phyloP scores from a whole-genome alignment of 2,329 filamentous ascomycete species.

The Xylariaceae sp. region DNA sequence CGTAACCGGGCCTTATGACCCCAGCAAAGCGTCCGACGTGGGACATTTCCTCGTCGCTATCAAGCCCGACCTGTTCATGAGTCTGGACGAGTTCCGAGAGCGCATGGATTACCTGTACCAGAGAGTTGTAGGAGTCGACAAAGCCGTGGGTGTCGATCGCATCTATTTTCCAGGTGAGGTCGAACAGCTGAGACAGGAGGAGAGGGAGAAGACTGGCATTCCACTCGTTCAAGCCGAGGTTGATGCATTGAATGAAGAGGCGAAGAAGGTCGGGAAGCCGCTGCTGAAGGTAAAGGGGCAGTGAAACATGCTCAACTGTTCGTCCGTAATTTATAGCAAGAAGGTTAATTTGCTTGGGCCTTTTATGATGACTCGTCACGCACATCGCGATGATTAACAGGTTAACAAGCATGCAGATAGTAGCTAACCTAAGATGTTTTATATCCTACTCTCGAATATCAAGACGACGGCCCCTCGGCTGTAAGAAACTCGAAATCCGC shows the following conservation, averaged over 20 bases:
- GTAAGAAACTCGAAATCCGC: conserved; percentile 59
- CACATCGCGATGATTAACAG: neutral
- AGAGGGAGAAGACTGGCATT: conserved; percentile 50
- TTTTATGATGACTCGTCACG: no score
- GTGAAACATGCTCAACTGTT: conserved; percentile 10
- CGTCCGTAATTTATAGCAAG: no score
- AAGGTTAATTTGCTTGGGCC: no score
- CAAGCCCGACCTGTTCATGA: conserved; percentile 71
- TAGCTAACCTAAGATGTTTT: neutral
- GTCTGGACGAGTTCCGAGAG: conserved; percentile 60
- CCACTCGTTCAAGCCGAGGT: conserved; percentile 53
- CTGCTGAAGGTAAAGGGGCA: conserved; percentile 19
- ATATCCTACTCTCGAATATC: conserved; percentile 28
- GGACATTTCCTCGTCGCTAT: conserved; percentile 70
- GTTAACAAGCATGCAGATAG: neutral
- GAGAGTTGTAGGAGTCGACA: conserved; percentile 48
- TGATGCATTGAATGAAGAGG: conserved; percentile 50
- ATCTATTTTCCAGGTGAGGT: conserved; percentile 60
- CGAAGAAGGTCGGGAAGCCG: conserved; percentile 37
- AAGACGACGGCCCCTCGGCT: conserved; percentile 38
- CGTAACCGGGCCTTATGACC: conserved; percentile 72
- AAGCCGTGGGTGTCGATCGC: conserved; percentile 49
- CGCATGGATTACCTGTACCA: conserved; percentile 54
- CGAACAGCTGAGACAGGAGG: conserved; percentile 49
- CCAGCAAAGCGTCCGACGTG: conserved; percentile 61